Conservation (phyloP, 2,329 filamentous ascomycete species). For the Trichoderma asperellum region DNA sequence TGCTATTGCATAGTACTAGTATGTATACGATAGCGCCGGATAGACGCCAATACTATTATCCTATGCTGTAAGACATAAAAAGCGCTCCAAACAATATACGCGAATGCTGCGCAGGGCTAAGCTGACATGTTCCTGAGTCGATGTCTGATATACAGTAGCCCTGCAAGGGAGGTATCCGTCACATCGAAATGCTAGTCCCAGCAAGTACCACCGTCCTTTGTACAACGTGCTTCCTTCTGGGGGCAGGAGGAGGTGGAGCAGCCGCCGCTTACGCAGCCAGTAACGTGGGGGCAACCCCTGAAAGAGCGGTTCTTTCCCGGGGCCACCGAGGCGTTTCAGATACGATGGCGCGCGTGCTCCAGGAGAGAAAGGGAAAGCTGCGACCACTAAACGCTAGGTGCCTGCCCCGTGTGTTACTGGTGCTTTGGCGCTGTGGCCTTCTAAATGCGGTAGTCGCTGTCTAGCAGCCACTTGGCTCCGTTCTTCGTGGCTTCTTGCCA, state of each 20-base stretch:
- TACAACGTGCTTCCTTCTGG: background rate
- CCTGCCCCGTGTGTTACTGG: background rate
- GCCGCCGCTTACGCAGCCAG: background rate
- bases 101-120: background rate
- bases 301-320: constrained; percentile 28
- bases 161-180: constrained; percentile 14
- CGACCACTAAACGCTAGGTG: background rate
- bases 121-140: constrained; percentile 7
- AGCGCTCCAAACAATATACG: background rate
- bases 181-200: background rate
- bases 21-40: background rate
- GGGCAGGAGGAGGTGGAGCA: background rate
- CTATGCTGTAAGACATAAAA: background rate
- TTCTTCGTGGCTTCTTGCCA: background rate
- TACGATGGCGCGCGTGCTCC: constrained; percentile 27
- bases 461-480: background rate
- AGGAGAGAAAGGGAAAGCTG: background rate
- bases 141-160: background rate
- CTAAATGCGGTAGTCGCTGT: background rate
- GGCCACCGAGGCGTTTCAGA: constrained; percentile 33
- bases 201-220: background rate
- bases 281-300: constrained; percentile 24
- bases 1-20: background rate
- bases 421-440: background rate
- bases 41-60: background rate